Conservation (phyloP, 192 early-diverging fungal genomes). For the Coemansia sp. region DNA sequence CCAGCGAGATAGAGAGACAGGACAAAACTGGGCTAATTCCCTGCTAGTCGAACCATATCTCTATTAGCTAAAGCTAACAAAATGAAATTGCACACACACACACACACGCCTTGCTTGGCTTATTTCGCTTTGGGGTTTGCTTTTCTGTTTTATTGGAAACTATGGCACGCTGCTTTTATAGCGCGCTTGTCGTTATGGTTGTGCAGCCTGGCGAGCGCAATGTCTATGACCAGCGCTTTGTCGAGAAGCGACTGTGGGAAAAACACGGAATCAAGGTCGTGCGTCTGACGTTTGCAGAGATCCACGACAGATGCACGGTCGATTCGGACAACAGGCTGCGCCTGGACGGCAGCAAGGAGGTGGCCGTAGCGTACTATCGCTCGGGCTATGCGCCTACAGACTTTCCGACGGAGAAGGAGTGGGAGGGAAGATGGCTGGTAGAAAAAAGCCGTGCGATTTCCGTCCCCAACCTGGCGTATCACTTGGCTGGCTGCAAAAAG, state of each 20-base stretch:
- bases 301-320: conserved; percentile 60
- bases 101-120: too few species aligned
- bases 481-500: conserved; percentile 94
- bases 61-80: too few species aligned
- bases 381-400: conserved; percentile 89
- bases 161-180: conserved; percentile 29
- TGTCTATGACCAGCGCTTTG: conserved; percentile 81
- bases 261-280: conserved; percentile 33
- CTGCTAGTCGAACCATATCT: too few species aligned
- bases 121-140: too few species aligned
- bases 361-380: conserved; percentile 87
- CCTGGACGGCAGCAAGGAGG: conserved; percentile 64
- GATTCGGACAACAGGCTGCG: conserved; percentile 54
- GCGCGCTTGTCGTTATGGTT: conserved; percentile 80
- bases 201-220: conserved; percentile 93
- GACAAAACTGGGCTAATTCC: too few species aligned
- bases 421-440: conserved; percentile 81
- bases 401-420: conserved; percentile 79
- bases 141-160: neutral
- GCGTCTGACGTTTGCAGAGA: conserved; percentile 57
- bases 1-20: too few species aligned
- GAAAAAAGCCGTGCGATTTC: conserved; percentile 82
- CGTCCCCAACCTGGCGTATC: conserved; percentile 86
- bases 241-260: conserved; percentile 44
- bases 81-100: too few species aligned